Evolutionary conservation across 2,329 filamentous ascomycete genomes (phyloP).

Genomic region (Fusarium nurragi): DNA sequence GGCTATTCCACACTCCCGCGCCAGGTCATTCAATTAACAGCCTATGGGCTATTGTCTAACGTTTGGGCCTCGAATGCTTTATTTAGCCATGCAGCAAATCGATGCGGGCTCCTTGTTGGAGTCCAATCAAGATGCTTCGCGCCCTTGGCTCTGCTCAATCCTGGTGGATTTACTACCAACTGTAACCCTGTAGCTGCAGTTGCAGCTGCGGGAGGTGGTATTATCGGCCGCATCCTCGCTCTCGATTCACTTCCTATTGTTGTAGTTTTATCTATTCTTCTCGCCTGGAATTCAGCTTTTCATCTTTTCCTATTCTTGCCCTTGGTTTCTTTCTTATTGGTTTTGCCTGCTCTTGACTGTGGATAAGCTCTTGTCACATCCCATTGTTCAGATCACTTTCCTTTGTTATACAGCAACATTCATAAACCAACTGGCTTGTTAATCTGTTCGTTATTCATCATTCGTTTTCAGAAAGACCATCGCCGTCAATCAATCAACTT

Average conservation of each 20-base stretch:
- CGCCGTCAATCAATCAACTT: constrained; percentile 7
- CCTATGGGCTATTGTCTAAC: constrained; percentile 40
- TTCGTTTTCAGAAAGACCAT: constrained; percentile 16
- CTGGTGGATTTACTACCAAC: constrained; percentile 24
- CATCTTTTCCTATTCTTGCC: constrained; percentile 1
- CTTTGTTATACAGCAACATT: constrained; percentile 35
- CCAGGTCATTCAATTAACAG: constrained; percentile 40
- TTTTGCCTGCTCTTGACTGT: constrained; percentile 5
- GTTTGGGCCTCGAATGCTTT: constrained; percentile 36
- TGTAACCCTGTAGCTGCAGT: constrained; percentile 18
- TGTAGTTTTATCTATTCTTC: constrained; percentile 17
- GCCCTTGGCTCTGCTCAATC: constrained; percentile 33
- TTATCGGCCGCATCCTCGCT: constrained; percentile 31
- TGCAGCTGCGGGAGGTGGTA: constrained; percentile 21
- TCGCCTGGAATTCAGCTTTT: constrained; percentile 8
- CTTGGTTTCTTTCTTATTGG: constrained; percentile 8
- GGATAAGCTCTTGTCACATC: constrained; percentile 18
- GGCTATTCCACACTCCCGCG: constrained; percentile 51
- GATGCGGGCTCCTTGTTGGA: constrained; percentile 25
- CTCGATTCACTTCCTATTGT: constrained; percentile 17
- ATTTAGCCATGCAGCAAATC: constrained; percentile 43
- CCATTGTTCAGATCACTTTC: constrained; percentile 31
- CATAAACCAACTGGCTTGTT: constrained; percentile 13
- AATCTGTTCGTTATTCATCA: constrained; percentile 19
- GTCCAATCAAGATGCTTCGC: constrained; percentile 40